Conservation (phyloP, 345 rosid species). For the Moricandia arvensis region DNA sequence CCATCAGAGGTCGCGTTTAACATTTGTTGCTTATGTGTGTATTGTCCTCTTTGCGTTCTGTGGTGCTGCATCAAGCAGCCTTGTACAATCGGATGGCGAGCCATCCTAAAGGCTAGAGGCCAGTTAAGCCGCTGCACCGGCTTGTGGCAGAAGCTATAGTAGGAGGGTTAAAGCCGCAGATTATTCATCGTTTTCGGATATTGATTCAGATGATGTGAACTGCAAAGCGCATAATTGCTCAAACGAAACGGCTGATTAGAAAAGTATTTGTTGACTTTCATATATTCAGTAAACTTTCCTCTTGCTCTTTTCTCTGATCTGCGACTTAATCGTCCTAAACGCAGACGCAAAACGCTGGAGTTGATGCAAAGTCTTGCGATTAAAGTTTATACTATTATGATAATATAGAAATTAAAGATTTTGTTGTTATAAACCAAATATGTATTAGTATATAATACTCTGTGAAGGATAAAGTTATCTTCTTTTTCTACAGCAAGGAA, state of each 20-base stretch:
- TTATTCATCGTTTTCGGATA: conserved; percentile 79
- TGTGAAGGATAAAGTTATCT: conserved; percentile 11
- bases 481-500: neutral
- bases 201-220: conserved; percentile 44
- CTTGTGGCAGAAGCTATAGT: conserved; percentile 37
- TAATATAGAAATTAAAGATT: neutral
- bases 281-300: neutral
- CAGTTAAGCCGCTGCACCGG: conserved; percentile 36
- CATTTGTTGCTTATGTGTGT: conserved; percentile 54
- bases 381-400: neutral
- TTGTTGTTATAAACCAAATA: neutral
- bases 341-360: conserved; percentile 15
- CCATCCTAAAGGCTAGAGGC: conserved; percentile 34
- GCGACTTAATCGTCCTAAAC: neutral
- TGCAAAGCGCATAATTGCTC: conserved; percentile 28
- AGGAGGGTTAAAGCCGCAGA: conserved; percentile 37
- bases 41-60: conserved; percentile 57
- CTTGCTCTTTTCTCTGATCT: neutral
- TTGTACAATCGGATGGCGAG: conserved; percentile 54
- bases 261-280: neutral
- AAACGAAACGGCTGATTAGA: conserved; percentile 2
- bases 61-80: conserved; percentile 62
- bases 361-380: conserved; percentile 11
- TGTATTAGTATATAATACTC: conserved; percentile 22
- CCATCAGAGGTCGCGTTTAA: conserved; percentile 51